Evolutionary conservation across 2,329 filamentous ascomycete genomes (phyloP), one percentile per base, ranked within the genome.

Genomic region (Microcyclosporella mali): DNA sequence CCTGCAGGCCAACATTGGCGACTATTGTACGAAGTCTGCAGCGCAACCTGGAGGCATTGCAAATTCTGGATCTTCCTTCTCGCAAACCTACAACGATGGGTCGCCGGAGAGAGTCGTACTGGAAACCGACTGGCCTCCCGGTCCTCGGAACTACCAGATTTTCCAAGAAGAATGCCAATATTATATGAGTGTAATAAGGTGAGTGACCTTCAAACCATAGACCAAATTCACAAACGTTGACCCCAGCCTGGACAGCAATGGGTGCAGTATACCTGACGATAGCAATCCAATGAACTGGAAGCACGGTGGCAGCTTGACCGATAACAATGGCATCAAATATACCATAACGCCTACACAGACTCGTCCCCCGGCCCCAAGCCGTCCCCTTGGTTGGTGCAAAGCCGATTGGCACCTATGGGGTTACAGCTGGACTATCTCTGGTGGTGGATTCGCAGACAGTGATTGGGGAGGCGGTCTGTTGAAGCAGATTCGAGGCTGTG

Each of bases 381-480:
- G 11, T 6, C 43, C 43, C 2, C n/a, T 37, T 14, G 43, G 38
- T 8, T 11, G 21, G 2, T 41, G 43, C 17, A 28, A 37, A 25
- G 21, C 33, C 19, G 16, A 3, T 3, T 25, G 25, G n/a, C 35
- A 27, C n/a, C 4, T 27, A 3, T 37, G 35, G 35, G 35, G 16
- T 7, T 37, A 37, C 19, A 8, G 8, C 7, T 37, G 35, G 35
- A 79, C 82, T 45, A 72, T 85, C 30, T 84, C 80, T 46, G 82
- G 81, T 1, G 76, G 74, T 11, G 76, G 77, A 21, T 37, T 37
- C 25, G 35, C 16, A 3, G 16, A 27, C 35, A 21, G 16, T 12
- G 19, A 37, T 27, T 21, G 25, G n/a, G 1, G 6, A 6, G 16
- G 21, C 9, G 10, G 28, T 7, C 19, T 45, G 6, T 12, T 31